Percentiles rank a stretch among this genome's conserved stretches.
Evolutionary conservation across 2,329 filamentous ascomycete species (phyloP).

Genomic region (Paecilomyces niveus): DNA sequence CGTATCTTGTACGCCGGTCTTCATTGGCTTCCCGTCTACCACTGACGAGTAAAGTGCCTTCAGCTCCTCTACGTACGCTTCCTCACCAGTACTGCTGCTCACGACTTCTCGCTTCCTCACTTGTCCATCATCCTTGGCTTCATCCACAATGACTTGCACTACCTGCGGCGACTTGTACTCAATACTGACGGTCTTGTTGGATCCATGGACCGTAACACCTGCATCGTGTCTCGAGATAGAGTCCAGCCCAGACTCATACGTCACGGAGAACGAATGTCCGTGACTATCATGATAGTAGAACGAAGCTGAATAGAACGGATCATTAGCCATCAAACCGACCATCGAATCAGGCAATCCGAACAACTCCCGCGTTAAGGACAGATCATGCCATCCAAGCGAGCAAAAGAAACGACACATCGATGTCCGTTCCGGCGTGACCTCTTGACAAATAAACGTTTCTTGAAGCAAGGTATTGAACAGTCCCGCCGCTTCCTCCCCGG

Average conservation of each 20-base stretch:
- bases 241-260: slow-evolving; percentile 53
- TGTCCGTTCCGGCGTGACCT: slow-evolving; percentile 20
- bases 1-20: slow-evolving; percentile 30
- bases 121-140: slow-evolving; percentile 19
- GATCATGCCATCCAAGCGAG: slow-evolving; percentile 47
- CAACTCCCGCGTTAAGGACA: slow-evolving; percentile 49
- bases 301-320: slow-evolving; percentile 34
- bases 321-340: slow-evolving; percentile 37
- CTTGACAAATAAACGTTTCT: slow-evolving; percentile 21
- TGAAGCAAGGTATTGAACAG: slow-evolving; percentile 9
- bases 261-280: slow-evolving; percentile 40
- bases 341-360: slow-evolving; percentile 45
- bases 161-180: slow-evolving; percentile 53
- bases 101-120: slow-evolving; percentile 20
- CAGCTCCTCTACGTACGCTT: slow-evolving; percentile 31
- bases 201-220: slow-evolving; percentile 41
- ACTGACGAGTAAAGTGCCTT: slow-evolving; percentile 29
- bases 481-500: slow-evolving; percentile 1
- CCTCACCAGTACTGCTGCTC: slow-evolving; percentile 23
- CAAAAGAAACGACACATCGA: slow-evolving; percentile 39
- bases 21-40: slow-evolving; percentile 17
- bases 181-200: slow-evolving; percentile 48
- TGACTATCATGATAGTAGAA: slow-evolving; percentile 23
- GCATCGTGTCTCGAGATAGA: slow-evolving; percentile 39
- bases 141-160: slow-evolving; percentile 39